These are phyloP conservation scores for Hymenochaete sp. DNA, from an alignment of 1,284 basidiomycete species.

Conservation along the genomic window DNA sequence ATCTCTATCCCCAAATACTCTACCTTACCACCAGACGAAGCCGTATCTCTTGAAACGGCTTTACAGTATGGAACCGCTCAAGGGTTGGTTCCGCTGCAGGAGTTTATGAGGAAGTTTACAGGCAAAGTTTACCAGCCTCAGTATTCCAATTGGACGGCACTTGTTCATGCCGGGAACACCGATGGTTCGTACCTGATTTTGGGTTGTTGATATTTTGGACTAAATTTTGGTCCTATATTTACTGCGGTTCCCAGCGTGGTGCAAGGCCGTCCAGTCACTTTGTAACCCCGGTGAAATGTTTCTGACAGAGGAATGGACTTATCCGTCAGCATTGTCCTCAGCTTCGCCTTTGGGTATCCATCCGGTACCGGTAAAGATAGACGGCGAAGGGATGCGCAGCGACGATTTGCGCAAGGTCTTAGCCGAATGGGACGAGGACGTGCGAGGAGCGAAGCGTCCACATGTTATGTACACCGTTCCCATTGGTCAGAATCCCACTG, in stretches of 20 bases:
- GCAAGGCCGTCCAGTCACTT: constrained; percentile 44
- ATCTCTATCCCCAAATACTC: constrained; percentile 59
- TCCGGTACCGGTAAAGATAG: constrained; percentile 59
- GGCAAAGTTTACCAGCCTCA: constrained; percentile 57
- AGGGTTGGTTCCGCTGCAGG: constrained; percentile 44
- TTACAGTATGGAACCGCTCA: constrained; percentile 68
- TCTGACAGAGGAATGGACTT: constrained; percentile 66
- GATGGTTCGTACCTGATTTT: no score
- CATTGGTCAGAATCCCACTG: constrained; percentile 75
- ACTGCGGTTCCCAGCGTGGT: no score
- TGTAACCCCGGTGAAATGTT: constrained; percentile 69
- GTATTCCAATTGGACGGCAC: constrained; percentile 55
- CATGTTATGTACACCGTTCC: constrained; percentile 71
- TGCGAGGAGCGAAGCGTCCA: constrained; percentile 50
- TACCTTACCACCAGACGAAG: constrained; percentile 29
- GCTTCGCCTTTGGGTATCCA: constrained; percentile 40
- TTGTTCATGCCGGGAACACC: constrained; percentile 69
- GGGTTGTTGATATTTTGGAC: no score
- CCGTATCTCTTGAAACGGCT: constrained; percentile 55
- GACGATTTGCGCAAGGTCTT: constrained; percentile 54
- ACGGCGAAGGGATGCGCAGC: constrained; percentile 62
- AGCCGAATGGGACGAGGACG: constrained; percentile 55
- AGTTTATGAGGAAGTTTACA: constrained; percentile 52
- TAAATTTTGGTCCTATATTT: no score
- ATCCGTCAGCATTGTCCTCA: constrained; percentile 43